A percentile compares a stretch with the other conserved stretches of the same genome.
Conservation (phyloP, 768 basidiomycete genomes). For the Mycena metata region DNA sequence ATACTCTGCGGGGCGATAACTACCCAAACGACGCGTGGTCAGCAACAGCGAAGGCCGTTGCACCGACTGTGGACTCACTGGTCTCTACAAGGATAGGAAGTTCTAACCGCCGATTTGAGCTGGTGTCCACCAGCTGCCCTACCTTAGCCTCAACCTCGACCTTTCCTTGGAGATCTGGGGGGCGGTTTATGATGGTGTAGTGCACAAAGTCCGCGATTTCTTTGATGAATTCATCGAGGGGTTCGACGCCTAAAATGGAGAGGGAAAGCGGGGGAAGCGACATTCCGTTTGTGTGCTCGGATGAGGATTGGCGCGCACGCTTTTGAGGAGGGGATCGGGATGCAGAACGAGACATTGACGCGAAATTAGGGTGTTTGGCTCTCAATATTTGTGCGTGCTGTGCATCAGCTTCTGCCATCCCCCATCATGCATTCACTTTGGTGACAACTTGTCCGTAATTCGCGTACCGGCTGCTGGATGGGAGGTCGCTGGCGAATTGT, state of each 20-base stretch:
- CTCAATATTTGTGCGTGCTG: neutral
- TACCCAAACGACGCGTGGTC: slow-evolving; percentile 48
- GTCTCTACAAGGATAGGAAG: slow-evolving; percentile 88
- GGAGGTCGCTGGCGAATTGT: too few relatives aligned
- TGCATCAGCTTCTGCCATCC: neutral
- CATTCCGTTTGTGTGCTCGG: slow-evolving; percentile 45
- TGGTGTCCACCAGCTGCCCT: slow-evolving; percentile 76
- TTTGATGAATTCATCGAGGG: slow-evolving; percentile 92
- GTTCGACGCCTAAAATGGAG: slow-evolving; percentile 90
- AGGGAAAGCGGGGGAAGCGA: slow-evolving; percentile 75
- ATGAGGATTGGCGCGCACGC: slow-evolving; percentile 44
- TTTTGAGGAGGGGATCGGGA: slow-evolving; percentile 48
- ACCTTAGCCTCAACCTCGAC: slow-evolving; percentile 95
- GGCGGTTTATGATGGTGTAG: slow-evolving; percentile 72
- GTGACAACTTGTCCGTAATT: too few relatives aligned
- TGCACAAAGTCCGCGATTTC: slow-evolving; percentile 92
- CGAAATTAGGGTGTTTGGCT: too few relatives aligned
- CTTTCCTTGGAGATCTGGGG: slow-evolving; percentile 62
- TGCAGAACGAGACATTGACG: slow-evolving; percentile 42
- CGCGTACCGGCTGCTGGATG: too few relatives aligned
- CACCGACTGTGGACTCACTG: slow-evolving; percentile 64
- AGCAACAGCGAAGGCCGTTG: slow-evolving; percentile 18
- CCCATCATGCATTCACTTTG: too few relatives aligned
- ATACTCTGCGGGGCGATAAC: slow-evolving; percentile 75
- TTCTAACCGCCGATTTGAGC: slow-evolving; percentile 66